phyloP scores from a whole-genome alignment of 768 basidiomycete genomes.

The Phaeotremella skinneri region DNA sequence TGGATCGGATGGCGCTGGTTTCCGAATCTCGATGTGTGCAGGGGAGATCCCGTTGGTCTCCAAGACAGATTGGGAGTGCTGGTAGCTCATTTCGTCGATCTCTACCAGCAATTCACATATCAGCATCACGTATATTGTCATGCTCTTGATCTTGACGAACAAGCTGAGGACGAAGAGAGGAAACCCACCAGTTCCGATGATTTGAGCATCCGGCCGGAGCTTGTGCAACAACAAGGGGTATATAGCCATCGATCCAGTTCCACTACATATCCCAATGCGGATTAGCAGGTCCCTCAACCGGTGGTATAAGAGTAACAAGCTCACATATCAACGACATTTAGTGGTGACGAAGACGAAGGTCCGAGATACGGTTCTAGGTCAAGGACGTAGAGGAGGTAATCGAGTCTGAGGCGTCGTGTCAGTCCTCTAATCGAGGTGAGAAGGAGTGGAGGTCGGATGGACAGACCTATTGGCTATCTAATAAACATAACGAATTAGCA shows the following conservation, averaged over 20 bases:
- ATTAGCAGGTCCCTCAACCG: background rate
- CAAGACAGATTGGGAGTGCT: conserved; percentile 62
- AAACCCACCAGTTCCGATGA: conserved; percentile 33
- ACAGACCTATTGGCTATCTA: conserved; percentile 45
- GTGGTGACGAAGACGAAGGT: conserved; percentile 61
- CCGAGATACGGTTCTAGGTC: conserved; percentile 56
- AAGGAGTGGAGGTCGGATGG: background rate
- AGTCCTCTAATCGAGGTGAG: background rate
- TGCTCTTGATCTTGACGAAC: too few species aligned
- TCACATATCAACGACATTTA: conserved; percentile 63
- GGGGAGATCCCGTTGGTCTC: conserved; percentile 58
- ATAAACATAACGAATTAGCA: background rate
- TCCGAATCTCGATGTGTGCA: conserved; percentile 58
- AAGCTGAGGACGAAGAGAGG: too few species aligned
- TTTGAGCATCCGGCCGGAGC: conserved; percentile 24
- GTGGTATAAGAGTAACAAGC: conserved; percentile 26
- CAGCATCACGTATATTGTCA: background rate
- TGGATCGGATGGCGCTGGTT: conserved; percentile 45
- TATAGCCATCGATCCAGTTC: conserved; percentile 86
- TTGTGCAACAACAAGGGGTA: conserved; percentile 66
- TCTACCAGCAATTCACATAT: conserved; percentile 56
- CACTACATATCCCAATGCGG: conserved; percentile 58
- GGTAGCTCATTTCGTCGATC: conserved; percentile 64
- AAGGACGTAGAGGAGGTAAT: conserved; percentile 65
- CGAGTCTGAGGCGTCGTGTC: conserved; percentile 68